phyloP scores from a whole-genome alignment of 2,329 filamentous ascomycete species.

The Aspergillus japonicus region DNA sequence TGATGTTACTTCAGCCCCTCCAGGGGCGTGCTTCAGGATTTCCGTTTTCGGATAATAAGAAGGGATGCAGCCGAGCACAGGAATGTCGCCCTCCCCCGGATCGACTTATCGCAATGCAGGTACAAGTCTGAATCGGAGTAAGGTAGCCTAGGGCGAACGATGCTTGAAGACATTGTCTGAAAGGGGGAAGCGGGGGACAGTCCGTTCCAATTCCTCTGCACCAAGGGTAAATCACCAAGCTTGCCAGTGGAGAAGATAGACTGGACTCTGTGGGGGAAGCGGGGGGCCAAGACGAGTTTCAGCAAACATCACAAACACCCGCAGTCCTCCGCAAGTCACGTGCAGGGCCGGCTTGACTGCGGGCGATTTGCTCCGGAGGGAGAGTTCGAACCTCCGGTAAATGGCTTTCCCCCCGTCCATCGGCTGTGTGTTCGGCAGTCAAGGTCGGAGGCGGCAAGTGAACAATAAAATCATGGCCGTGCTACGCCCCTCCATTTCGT shows the following conservation, averaged over 20 bases:
- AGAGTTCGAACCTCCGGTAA: not conserved
- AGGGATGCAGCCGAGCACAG: not conserved
- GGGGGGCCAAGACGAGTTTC: not conserved
- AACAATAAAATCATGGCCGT: not conserved
- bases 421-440: conserved; percentile 18
- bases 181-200: no score
- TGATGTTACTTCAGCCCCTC: not conserved
- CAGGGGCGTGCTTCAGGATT: not conserved
- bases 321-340: not conserved
- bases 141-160: not conserved
- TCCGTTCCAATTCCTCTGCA: no score
- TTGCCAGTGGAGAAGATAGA: not conserved
- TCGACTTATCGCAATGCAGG: not conserved
- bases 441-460: not conserved
- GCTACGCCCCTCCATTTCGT: not conserved
- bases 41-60: not conserved
- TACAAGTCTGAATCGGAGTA: not conserved
- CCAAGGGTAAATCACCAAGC: no score
- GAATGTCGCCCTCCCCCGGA: not conserved
- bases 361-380: no score
- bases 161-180: not conserved
- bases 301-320: not conserved
- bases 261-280: not conserved
- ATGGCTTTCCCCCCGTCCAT: conserved; percentile 4
- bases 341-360: not conserved